Base-by-base conservation (phyloP, 2,329 filamentous ascomycete genomes). In the Fusarium vanettenii region DNA sequence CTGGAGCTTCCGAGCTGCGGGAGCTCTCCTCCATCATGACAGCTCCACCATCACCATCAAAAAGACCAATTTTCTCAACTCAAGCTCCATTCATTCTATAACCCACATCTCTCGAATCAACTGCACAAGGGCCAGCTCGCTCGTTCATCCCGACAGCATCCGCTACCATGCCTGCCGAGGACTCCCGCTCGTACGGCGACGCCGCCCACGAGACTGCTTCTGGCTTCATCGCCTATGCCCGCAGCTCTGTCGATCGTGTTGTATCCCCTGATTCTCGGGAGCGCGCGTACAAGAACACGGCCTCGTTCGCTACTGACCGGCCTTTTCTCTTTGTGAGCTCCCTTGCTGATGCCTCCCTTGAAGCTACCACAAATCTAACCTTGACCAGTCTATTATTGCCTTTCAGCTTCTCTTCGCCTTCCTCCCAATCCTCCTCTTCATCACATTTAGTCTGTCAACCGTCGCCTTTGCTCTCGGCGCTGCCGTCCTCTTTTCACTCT, bases 301-400 rank as follows among this genome's bases (percentile, higher is more conserved):
- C 86, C 39, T 80, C 84, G 6, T 92, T 94, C 78, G 90, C 92
- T 18, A 82, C 87, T 7, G 85, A 88, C 59, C 92, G 92, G 66
- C 94, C 94, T 3, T 85, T 94, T 71, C 84, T 95, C 50, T 91
- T 93, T 65, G 93, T 94, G 86, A 25, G 91, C n/a, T 27, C 55
- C 50, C 48, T 50, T 22, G 13, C 59, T 7, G 31, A 39, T 4
- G 5, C 20, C 22, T 57, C 25, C 25, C 43, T 57, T 20, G 27
- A 27, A 29, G 39, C 39, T 16, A 29, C 33, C 60, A 10, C 33
- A 35, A 14, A 18, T 20, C 48, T 60, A 41, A 25, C 50, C 37
- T 31, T 37, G 27, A 39, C 4, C 73, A 94, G 93, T 90, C 91
- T 68, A 94, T 97, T 81, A 80, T 95, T 67, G 83, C 89, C 55